Base-by-base conservation (phyloP, 805 yeast genomes). In the Barnettozyma populi region DNA sequence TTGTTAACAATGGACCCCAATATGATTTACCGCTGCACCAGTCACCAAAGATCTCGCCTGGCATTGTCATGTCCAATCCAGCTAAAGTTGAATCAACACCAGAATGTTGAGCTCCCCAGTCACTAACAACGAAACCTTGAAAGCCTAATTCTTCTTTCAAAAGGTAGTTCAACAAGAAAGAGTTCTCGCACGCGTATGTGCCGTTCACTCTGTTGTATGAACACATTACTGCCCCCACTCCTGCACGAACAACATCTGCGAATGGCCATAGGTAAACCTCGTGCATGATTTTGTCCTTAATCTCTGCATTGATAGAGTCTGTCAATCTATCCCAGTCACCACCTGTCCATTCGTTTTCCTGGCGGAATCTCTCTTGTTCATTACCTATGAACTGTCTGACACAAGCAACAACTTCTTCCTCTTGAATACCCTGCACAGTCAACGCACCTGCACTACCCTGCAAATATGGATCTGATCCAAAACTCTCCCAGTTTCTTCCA, bases 1-100 rank as follows among this genome's bases (percentile, higher is more conserved):
- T 57, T 0, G 85, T 76, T 47, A 81, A 66, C 21, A 75, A 64
- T 2, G 83, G 76, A 1, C 84, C 85, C 80, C 80, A 78, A 44
- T 67, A 71, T 0, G 83, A 74, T 53, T 73, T 72, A 1, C 80
- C 82, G 27, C 74, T 65, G 39, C 71, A 66, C 80, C 79, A 75
- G 41, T 70, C 76, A 48, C 78, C 79, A 52, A 73, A 75, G 1
- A 70, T 62, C 47, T 76, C 79, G 38, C 81, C 80, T 1, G 86
- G 86, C 85, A 81, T 79, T 11, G 76, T 68, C 84, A 82, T 78
- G 61, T 82, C 86, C 32, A 79, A 62, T 2, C 87, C 87, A 2
- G 83, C 72, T 21, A 78, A 62, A 1, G 77, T 80, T 1, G 82
- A 71, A 44, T 71, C 69, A 5, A 79, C 78, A 6, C 86, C 85